These are phyloP conservation scores for Pseudogymnoascus sp. DNA, from an alignment of 2,329 filamentous ascomycete genomes.

Conservation along the genomic window DNA sequence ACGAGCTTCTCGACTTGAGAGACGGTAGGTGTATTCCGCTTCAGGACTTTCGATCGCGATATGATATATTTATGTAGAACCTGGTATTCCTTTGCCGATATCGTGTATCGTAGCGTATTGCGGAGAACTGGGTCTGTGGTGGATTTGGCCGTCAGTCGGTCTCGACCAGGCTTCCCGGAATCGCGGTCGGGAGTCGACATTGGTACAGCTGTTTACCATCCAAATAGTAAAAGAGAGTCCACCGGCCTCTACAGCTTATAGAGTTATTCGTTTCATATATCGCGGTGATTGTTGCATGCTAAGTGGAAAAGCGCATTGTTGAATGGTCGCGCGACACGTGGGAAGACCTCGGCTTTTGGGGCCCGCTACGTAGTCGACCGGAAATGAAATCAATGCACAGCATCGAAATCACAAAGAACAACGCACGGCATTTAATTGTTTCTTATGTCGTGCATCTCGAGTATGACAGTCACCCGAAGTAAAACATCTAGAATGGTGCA, in stretches of 20 bases:
- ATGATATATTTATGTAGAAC: constrained; percentile 75
- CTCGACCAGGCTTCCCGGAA: constrained; percentile 5
- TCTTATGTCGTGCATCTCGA: neutral
- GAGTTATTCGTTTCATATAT: constrained; percentile 4
- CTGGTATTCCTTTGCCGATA: constrained; percentile 77
- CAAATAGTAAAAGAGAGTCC: neutral
- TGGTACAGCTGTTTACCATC: neutral
- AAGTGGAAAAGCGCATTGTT: constrained; percentile 2
- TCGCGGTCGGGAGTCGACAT: constrained; percentile 4
- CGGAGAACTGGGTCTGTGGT: constrained; percentile 63
- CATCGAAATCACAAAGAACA: neutral
- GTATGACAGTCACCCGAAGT: neutral
- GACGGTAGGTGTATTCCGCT: constrained; percentile 47
- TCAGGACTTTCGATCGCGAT: constrained; percentile 56
- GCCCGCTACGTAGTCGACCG: neutral
- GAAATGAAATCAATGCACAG: constrained; percentile 5
- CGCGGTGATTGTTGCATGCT: constrained; percentile 2
- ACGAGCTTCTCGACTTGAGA: constrained; percentile 41
- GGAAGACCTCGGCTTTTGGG: constrained; percentile 3
- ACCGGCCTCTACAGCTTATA: constrained; percentile 1
- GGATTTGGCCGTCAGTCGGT: constrained; percentile 21
- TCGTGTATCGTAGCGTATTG: constrained; percentile 80
- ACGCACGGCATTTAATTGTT: neutral
- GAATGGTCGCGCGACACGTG: constrained; percentile 6
- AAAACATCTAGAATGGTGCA: neutral